Evolutionary conservation across 2,329 filamentous ascomycete species (phyloP), one percentile per base, ranked within the genome.

Genomic region (Epichloe gansuensis): DNA sequence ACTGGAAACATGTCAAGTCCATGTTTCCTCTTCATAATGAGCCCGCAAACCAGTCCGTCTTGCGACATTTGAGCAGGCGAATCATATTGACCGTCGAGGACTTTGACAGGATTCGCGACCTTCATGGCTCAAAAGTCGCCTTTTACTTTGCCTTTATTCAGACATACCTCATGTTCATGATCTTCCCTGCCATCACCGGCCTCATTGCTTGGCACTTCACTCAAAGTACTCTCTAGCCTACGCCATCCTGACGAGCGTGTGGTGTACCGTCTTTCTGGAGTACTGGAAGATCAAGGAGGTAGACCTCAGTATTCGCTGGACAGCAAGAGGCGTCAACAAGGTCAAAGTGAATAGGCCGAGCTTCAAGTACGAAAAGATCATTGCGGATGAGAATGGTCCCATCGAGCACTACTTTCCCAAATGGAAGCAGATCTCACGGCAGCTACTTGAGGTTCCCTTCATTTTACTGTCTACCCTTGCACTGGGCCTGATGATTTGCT

Each of bases 71-170:
- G 59, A 79, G 77, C 60, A 73, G 68, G 53, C 72, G 70, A 38
- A 63, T 80, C 0, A 70, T 80, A 45, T 62, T 82, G 23, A 74
- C 68, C 6, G 55, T 68, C 9, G 66, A 74, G 38, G 70, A 79
- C 55, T 66, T 84, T 4, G 81, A 85, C 59, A 66, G 71, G 9
- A 81, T 85, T 46, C 73, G 81, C 9, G 71, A 84, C 54, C 65
- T 82, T 3, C 79, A 82, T 59, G 83, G 82, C 8, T 72, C 82
- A 55, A 82, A 83, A 66, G 64, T 65, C 50, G 86, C 84, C 3
- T 89, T 86, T 61, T 90, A 90, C 66, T 90, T 88, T 63, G 85
- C 85, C n/a, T 90, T 89, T 59, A 84, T 86, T 25, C 85, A 89
- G 60, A 80, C 78, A 13, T 90, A 90, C 63, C 83, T 86, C 53